Percentiles rank a stretch among this genome's conserved stretches.
Conservation (phyloP, 176 grass and related monocot species). For the Miscanthus lutarioriparius region DNA sequence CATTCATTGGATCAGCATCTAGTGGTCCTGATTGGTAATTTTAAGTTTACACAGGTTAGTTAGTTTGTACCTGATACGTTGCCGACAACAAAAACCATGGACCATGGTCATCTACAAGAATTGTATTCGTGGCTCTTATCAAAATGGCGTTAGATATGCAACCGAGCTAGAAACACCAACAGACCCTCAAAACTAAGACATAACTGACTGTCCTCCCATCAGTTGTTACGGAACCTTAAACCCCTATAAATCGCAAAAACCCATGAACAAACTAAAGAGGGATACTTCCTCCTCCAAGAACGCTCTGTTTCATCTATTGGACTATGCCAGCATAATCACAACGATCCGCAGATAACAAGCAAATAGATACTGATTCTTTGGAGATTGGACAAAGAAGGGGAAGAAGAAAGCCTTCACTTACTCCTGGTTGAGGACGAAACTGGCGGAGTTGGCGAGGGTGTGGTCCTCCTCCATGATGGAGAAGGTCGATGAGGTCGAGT, state of each 20-base stretch:
- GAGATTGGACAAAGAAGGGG: neutral
- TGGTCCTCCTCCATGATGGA: conserved; percentile 84
- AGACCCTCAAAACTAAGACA: neutral
- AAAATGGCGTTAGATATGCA: neutral
- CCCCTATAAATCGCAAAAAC: neutral
- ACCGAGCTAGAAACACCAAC: neutral
- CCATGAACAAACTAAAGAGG: neutral
- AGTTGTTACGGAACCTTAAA: neutral
- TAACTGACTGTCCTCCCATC: neutral
- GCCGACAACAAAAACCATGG: neutral
- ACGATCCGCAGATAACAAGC: neutral
- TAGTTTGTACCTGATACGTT: too few relatives aligned
- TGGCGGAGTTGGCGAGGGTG: conserved; percentile 74
- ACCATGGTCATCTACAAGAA: neutral
- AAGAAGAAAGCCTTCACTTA: conserved; percentile 51
- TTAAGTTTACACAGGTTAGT: too few relatives aligned
- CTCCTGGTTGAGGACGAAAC: conserved; percentile 94
- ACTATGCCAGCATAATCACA: neutral
- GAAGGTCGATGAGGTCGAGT: conserved; percentile 67
- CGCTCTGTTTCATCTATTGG: neutral
- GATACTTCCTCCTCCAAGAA: neutral
- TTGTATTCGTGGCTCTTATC: neutral
- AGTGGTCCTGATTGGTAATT: too few relatives aligned
- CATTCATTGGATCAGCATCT: too few relatives aligned
- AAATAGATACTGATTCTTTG: neutral